Evolutionary conservation across 306 rosid genomes (phyloP), one percentile per base, ranked within the genome.

Genomic region (Alnus rubra): DNA sequence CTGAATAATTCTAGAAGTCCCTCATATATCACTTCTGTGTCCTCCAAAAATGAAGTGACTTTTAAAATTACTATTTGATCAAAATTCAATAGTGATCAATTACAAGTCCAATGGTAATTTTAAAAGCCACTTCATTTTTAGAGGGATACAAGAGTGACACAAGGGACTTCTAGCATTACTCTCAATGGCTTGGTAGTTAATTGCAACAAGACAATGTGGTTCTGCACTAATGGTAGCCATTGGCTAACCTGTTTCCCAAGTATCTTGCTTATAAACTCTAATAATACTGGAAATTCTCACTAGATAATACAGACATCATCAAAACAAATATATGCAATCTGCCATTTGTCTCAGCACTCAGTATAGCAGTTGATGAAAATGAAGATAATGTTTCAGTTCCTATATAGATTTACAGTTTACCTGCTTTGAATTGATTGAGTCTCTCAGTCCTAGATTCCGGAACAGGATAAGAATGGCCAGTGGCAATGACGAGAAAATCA

Each of bases 401-500:
- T 13, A 56, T 80, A 72, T 54, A 80, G 79, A 47, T n/a, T n/a
- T n/a, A n/a, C n/a, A n/a, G n/a, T 33, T 74, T 63, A 90, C 97
- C 97, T 82, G 70, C 83, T 79, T 69, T 73, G 82, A 39, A 94
- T 45, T 92, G 88, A 56, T 79, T 8, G 75, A 90, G 89, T 72
- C 94, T 88, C 14, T 76, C 92, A 6, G 63, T 45, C 77, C 85
- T 90, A 9, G 52, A 78, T 85, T 60, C 81, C 18, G 97, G 91
- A 60, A 80, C 77, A 82, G 81, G 68, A 71, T 90, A 79, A 11
- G 84, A 58, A 82, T 84, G 96, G 68, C 96, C 97, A 63, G 96
- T 88, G 82, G 97, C 94, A 82, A 94, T 80, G 45, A 88, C 92
- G 5, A 92, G 90, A 75, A 82, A 89, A 67, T 94, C 96, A 59